These are phyloP conservation scores for Boletus reticulatus DNA, from an alignment of 768 basidiomycete species.

Conservation along the genomic window DNA sequence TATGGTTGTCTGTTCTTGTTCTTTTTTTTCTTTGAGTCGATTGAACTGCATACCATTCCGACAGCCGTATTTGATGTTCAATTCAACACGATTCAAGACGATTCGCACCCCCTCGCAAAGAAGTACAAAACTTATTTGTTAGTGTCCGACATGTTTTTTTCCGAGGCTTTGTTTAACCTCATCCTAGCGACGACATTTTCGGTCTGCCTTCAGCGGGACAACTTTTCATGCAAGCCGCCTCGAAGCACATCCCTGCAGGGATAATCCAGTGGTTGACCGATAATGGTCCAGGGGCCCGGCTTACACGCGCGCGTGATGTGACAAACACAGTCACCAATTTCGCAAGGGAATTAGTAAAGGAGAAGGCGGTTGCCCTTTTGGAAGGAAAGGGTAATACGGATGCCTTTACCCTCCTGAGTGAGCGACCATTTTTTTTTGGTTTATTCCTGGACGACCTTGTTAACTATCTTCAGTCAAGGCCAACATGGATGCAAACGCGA, in stretches of 20 bases:
- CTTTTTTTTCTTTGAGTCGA: background rate
- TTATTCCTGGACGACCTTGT: background rate
- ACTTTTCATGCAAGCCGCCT: constrained; percentile 7
- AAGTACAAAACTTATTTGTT: constrained; percentile 8
- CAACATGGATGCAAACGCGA: constrained; percentile 22
- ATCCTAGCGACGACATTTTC: constrained; percentile 5
- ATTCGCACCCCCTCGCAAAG: constrained; percentile 2
- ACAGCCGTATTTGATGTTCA: constrained; percentile 45
- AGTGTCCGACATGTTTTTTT: background rate
- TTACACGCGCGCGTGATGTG: background rate
- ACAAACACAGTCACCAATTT: background rate
- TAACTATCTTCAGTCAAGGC: constrained; percentile 15
- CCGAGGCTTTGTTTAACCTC: background rate
- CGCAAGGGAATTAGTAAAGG: background rate
- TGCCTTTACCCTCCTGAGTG: constrained; percentile 37
- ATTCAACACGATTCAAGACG: background rate
- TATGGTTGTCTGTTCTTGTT: constrained; percentile 12
- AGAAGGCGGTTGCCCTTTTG: constrained; percentile 9
- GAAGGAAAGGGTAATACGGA: constrained; percentile 12
- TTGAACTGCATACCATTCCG: background rate
- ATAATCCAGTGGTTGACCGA: background rate
- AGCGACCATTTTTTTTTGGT: background rate
- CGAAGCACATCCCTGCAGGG: background rate
- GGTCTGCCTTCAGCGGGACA: constrained; percentile 5
- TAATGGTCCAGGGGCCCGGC: background rate